Base-by-base conservation (phyloP, 2,329 filamentous ascomycete genomes). In the Cephalotrichum gorgonifer region DNA sequence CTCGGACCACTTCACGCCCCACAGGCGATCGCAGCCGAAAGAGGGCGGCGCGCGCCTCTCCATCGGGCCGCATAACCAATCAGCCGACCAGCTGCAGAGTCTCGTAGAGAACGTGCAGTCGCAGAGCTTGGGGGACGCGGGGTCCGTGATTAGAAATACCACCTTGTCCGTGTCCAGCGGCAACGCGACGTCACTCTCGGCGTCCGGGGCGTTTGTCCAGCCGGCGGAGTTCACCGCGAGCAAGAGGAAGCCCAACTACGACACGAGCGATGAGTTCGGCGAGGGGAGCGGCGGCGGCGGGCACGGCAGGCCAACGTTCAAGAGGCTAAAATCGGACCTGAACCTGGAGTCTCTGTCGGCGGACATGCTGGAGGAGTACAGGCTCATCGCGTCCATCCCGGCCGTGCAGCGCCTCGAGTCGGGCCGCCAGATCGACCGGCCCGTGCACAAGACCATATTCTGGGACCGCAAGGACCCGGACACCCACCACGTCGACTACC, bases 401-500 rank as follows among this genome's bases (percentile, higher is more conserved):
- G 70, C 71, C 22, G 67, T 79, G 44, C 62, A 61, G 45, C 71
- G 69, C 48, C 67, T 69, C 20, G 66, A 70, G 27, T 78, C 75
- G 0, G 70, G 69, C n/a, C 72, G 79, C 23, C 75, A 77, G 54
- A 77, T 82, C 38, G 77, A 83, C 55, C 65, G 68, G 20, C 74
- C 75, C 4, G 71, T 80, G 12, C 67, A 71, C 54, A 81, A 82
- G 54, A 69, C 66, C 6, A 68, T 69, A 1, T 84, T 76, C 56
- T 84, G 80, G 80, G 71, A 74, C 43, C 63, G 66, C 3, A 66
- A 69, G 42, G 73, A 82, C 54, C 66, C 66, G 49, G 65, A 59
- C 20, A 81, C 76, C 1, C 81, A 78, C 71, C 80, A 84, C 54
- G 66, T 81, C 4, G 60, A 75, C 46, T 84, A 84, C 55, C 80